Evolutionary conservation across 441 rosid genomes (phyloP), one percentile per base, ranked within the genome.

Genomic region (Raphanus hybrid): DNA sequence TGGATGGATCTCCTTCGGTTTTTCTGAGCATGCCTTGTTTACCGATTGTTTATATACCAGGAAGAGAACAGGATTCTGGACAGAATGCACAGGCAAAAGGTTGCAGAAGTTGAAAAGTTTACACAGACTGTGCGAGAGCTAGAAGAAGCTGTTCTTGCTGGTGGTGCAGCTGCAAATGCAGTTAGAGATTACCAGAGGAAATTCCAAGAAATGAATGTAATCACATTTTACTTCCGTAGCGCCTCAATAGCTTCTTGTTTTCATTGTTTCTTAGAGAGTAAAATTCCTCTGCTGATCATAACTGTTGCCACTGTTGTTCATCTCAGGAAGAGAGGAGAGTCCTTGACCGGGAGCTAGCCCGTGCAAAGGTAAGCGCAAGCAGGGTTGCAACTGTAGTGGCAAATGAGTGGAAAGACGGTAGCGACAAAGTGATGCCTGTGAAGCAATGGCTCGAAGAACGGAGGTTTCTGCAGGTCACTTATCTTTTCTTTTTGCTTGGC

Each of bases 351-450:
- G 98, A 94, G 82, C 77, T 94, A 80, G 96, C 98, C 37, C 97
- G 98, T 35, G 98, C 98, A 59, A 94, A 88, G 88, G 97, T 94
- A 69, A 90, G 91, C 1, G 98, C 98, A 62, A 94, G 91, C 72
- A 87, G 98, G 79, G 97, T 94, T 60, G 98, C 98, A 27, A 88
- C 92, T 26, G 98, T 94, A 60, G 98, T 94, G 79, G 98, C 98
- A 62, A 94, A 94, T 70, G 98, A 94, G 75, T 94, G 98, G 98
- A 94, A 94, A 88, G 98, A 92, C 85, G 87, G 94, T 65, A 92
- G 90, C 78, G 98, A 94, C 84, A 94, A 94, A 85, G 98, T 94
- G 84, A 94, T 94, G 98, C 98, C 98, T 72, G 98, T 94, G 72
- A 94, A 90, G 75, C 98, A 94, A 78, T 94, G 98, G 98, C 96